Percentiles rank a stretch among this genome's conserved stretches.
These are phyloP conservation scores for Botryosphaeria dothidea DNA, from an alignment of 2,329 filamentous ascomycete species.

Conservation along the genomic window DNA sequence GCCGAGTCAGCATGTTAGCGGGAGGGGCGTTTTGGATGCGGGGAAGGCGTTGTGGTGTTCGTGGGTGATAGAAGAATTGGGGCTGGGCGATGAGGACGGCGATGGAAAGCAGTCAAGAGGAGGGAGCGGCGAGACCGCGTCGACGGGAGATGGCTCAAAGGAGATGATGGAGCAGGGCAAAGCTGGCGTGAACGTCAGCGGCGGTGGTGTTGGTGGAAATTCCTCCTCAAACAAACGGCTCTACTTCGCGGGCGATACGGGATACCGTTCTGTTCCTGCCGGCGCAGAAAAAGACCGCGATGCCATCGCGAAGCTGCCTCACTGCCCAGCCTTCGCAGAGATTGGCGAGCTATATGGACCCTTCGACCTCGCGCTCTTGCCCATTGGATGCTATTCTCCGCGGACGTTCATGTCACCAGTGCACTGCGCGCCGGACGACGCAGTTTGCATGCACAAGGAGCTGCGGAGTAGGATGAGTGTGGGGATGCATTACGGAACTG, in stretches of 20 bases:
- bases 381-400: conserved; percentile 52
- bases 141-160: too few relatives aligned
- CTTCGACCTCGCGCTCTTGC: conserved; percentile 52
- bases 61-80: conserved; percentile 42
- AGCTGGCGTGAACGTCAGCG: not conserved
- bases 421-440: conserved; percentile 51
- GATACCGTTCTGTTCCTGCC: conserved; percentile 43
- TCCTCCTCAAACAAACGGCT: conserved; percentile 22
- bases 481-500: conserved; percentile 55
- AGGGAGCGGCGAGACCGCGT: not conserved
- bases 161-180: too few relatives aligned
- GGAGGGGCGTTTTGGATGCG: conserved; percentile 42
- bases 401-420: conserved; percentile 46
- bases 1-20: conserved; percentile 51
- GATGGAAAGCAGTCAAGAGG: not conserved
- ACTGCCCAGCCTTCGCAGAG: conserved; percentile 51
- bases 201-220: not conserved
- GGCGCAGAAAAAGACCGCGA: conserved; percentile 31
- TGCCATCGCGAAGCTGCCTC: conserved; percentile 37
- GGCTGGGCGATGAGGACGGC: not conserved
- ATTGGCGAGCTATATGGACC: conserved; percentile 49
- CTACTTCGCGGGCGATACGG: conserved; percentile 51
- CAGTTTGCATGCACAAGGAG: conserved; percentile 49
- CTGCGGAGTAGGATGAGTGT: conserved; percentile 49
- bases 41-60: conserved; percentile 51